Evolutionary conservation across 2,329 filamentous ascomycete genomes (phyloP), one percentile per base, ranked within the genome.

Genomic region (Neurospora sp.): DNA sequence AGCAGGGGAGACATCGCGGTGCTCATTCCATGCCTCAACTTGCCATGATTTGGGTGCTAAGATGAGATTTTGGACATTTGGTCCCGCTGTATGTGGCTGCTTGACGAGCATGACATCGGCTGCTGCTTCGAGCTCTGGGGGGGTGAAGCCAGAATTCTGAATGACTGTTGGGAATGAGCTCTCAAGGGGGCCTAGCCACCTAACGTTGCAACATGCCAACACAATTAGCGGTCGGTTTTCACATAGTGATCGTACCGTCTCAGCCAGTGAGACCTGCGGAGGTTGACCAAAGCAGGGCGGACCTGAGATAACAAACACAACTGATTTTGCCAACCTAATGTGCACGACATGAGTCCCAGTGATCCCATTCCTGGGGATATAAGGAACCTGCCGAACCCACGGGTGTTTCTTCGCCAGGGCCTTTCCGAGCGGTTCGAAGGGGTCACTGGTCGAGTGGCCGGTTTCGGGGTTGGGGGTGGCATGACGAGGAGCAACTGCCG

Each of bases 361-460:
- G 77, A 92, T 87, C 57, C 90, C 89, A 70, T 83, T 79, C 68
- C 84, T 83, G 66, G 87, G 85, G 5, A 88, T 87, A 75, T 92
- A 94, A 6, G 91, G 90, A 62, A 92, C 87, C 77, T 93, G 91
- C 23, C 89, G 87, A 71, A 93, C 83, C 77, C 83, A 84, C 2
- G 84, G 80, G 75, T 91, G 88, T 73, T 85, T 83, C 67, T 80
- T 81, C 67, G 87, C 86, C 67, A 94, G 78, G 65, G 87, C 85
- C 72, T 85, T 84, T 23, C 91, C 91, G 19, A 94, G 81, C 15
- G 86, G 84, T 78, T 93, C 91, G 76, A 93, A 93, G 0, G 91
- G 91, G 76, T 94, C 91, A 62, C 69, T 71, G 4, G 73, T 43
- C n/a, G 70, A 67, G 17, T 23, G 33, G 19, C 70, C 28, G 66